These are phyloP conservation scores for Lasiosphaeriaceae sp. DNA, from an alignment of 495 filamentous ascomycete species.

Conservation along the genomic window DNA sequence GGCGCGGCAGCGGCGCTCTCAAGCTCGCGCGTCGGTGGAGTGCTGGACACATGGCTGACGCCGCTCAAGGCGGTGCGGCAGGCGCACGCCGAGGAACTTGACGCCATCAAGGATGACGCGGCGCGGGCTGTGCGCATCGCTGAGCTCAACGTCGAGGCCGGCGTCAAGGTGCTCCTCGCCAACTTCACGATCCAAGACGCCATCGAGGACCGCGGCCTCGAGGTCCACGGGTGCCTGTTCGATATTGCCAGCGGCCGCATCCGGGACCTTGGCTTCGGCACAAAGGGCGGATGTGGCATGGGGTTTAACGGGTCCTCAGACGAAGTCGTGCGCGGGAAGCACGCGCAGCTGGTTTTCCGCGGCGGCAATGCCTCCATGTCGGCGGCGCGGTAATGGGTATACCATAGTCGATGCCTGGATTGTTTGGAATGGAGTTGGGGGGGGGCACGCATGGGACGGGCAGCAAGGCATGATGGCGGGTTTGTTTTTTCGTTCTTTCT, in stretches of 20 bases:
- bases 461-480: no score
- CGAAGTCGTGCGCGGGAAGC: constrained; percentile 42
- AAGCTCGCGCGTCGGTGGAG: constrained; percentile 62
- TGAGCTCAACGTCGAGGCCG: constrained; percentile 67
- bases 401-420: neutral
- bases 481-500: no score
- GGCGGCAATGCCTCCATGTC: constrained; percentile 31
- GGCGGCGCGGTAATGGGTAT: constrained; percentile 5
- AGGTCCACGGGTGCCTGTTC: constrained; percentile 70
- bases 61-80: constrained; percentile 62
- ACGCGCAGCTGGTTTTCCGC: constrained; percentile 47
- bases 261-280: constrained; percentile 52
- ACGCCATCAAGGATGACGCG: constrained; percentile 42
- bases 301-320: constrained; percentile 8
- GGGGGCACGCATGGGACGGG: no score
- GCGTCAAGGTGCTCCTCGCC: constrained; percentile 58
- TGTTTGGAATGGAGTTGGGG: neutral
- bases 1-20: constrained; percentile 68
- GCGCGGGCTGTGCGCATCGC: constrained; percentile 52
- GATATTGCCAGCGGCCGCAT: constrained; percentile 61
- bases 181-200: constrained; percentile 60
- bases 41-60: constrained; percentile 79
- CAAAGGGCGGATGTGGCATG: constrained; percentile 23
- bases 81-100: constrained; percentile 52
- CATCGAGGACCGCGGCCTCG: constrained; percentile 62